phyloP scores from a whole-genome alignment of 192 early-diverging fungal species.

The Haplosporangium gracile region DNA sequence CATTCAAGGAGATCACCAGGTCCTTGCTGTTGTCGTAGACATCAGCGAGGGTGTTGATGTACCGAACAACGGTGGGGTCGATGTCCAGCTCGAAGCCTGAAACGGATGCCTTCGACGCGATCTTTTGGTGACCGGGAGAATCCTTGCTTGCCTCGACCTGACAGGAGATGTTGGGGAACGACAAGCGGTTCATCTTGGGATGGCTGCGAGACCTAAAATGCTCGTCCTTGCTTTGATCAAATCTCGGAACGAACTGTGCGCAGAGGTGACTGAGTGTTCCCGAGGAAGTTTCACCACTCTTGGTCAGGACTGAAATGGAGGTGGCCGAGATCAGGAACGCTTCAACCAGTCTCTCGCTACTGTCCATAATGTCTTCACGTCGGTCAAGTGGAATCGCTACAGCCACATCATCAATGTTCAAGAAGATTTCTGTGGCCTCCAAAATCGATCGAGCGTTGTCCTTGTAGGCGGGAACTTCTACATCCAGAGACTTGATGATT shows the following conservation, averaged over 20 bases:
- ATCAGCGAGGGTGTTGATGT: conserved; percentile 71
- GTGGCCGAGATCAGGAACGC: conserved; percentile 76
- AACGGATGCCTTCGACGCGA: conserved; percentile 70
- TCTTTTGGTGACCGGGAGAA: conserved; percentile 52
- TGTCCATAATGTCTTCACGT: conserved; percentile 57
- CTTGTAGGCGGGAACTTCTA: conserved; percentile 64
- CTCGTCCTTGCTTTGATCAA: conserved; percentile 71
- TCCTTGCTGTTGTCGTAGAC: conserved; percentile 74
- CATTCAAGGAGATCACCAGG: conserved; percentile 65
- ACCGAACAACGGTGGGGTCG: conserved; percentile 73
- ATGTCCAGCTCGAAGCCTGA: conserved; percentile 82
- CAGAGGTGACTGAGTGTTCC: conserved; percentile 69
- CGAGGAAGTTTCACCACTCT: conserved; percentile 67
- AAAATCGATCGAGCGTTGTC: conserved; percentile 67
- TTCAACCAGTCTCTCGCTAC: conserved; percentile 48
- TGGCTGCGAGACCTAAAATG: conserved; percentile 68
- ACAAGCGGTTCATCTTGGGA: conserved; percentile 66
- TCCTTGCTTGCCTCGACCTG: conserved; percentile 59
- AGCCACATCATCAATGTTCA: conserved; percentile 69
- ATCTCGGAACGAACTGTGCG: conserved; percentile 77
- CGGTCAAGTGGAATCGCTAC: conserved; percentile 73
- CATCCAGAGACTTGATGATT: conserved; percentile 74
- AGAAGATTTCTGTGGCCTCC: conserved; percentile 62
- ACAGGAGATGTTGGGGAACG: conserved; percentile 65
- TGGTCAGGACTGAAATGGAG: conserved; percentile 70